Percentiles rank a stretch among this genome's conserved stretches.
phyloP scores from a whole-genome alignment of 192 early-diverging fungal species.

The Umbelopsis ramanniana region DNA sequence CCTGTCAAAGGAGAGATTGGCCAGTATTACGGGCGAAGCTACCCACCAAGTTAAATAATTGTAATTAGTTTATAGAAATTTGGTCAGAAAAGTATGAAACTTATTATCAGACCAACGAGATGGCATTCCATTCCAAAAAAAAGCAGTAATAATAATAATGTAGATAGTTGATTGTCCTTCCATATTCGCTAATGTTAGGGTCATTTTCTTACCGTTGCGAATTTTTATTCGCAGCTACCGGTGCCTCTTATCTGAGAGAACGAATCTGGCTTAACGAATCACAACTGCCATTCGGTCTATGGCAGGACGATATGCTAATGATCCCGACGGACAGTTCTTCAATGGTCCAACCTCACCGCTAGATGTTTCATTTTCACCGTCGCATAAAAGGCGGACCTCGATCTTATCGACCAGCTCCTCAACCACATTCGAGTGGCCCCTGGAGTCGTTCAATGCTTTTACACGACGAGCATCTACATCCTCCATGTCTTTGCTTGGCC shows the following conservation, averaged over 20 bases:
- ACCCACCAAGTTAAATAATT: background rate
- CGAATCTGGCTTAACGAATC: background rate
- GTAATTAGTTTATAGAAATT: constrained; percentile 9
- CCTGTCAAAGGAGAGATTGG: constrained; percentile 42
- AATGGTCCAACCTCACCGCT: background rate
- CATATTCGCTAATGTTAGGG: too few relatives aligned
- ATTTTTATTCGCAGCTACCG: too few relatives aligned
- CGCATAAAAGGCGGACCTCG: constrained; percentile 5
- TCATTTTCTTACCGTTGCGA: too few relatives aligned
- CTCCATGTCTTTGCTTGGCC: constrained; percentile 14
- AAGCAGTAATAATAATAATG: too few relatives aligned
- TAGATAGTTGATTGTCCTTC: too few relatives aligned
- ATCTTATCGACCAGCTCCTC: constrained; percentile 7
- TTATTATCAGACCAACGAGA: too few relatives aligned
- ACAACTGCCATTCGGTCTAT: background rate
- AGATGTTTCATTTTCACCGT: constrained; percentile 16
- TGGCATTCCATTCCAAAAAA: too few relatives aligned
- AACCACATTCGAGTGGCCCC: constrained; percentile 15
- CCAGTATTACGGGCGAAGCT: constrained; percentile 1
- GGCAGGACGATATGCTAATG: background rate
- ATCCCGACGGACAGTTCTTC: background rate
- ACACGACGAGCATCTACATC: constrained; percentile 20
- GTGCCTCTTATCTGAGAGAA: too few relatives aligned
- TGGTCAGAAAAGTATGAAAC: too few relatives aligned
- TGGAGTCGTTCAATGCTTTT: constrained; percentile 17